Percentiles rank a stretch among this genome's conserved stretches.
Evolutionary conservation across 2,329 filamentous ascomycete genomes (phyloP).

Genomic region (Fusarium haematococcum): DNA sequence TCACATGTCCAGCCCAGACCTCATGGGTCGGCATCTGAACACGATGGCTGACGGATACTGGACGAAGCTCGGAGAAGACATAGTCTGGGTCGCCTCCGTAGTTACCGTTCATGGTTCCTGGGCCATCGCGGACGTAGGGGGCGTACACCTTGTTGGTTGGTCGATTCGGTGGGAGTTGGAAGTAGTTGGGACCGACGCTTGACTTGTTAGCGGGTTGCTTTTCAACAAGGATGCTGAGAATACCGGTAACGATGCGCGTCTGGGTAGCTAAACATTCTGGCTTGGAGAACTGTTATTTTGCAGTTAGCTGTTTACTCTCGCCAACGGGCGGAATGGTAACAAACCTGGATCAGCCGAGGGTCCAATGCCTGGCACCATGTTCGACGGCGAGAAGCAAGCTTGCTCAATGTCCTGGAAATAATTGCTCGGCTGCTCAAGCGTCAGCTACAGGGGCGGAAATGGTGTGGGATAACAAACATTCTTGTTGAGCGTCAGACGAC

Average conservation of each 20-base stretch:
- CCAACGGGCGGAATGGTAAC: rapidly evolving
- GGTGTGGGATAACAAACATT: conserved; percentile 55
- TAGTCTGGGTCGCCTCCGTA: conserved; percentile 46
- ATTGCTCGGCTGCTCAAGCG: conserved; percentile 56
- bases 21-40: conserved; percentile 40
- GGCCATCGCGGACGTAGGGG: conserved; percentile 42
- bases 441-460: rapidly evolving
- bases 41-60: conserved; percentile 53
- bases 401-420: conserved; percentile 80
- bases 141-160: conserved; percentile 37
- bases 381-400: conserved; percentile 73
- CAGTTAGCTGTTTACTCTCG: background rate
- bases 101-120: conserved; percentile 40
- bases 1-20: conserved; percentile 33
- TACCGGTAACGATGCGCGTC: conserved; percentile 69
- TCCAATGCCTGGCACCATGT: conserved; percentile 73
- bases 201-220: background rate
- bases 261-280: conserved; percentile 70
- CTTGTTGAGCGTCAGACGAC: conserved; percentile 72
- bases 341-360: conserved; percentile 68
- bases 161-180: conserved; percentile 57
- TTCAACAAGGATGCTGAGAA: too few species aligned
- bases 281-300: conserved; percentile 61
- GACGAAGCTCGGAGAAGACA: conserved; percentile 47
- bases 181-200: conserved; percentile 67